Conservation (phyloP, 495 filamentous ascomycete genomes). For the Penicillium fimorum region DNA sequence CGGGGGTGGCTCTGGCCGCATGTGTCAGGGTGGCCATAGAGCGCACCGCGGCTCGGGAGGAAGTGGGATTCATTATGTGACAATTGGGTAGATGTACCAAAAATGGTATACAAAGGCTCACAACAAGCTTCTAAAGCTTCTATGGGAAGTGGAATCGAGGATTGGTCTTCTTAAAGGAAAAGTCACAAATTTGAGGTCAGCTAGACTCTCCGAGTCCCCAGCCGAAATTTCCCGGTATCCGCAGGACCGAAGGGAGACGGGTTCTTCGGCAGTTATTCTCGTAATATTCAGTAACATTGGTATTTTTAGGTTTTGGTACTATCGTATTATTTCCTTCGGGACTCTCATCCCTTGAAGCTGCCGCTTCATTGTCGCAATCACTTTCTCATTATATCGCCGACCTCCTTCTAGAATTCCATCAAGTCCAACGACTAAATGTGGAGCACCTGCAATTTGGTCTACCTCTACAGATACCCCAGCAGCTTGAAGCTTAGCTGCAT, state of each 20-base stretch:
- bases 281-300: constrained; percentile 7
- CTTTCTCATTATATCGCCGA: constrained; percentile 27
- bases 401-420: constrained; percentile 37
- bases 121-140: constrained; percentile 6
- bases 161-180: constrained; percentile 17
- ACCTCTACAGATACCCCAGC: constrained; percentile 38
- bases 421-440: constrained; percentile 36
- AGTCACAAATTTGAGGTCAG: constrained; percentile 20
- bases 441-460: constrained; percentile 30
- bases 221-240: constrained; percentile 47
- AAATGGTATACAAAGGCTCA: constrained; percentile 12
- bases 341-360: constrained; percentile 22
- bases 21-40: constrained; percentile 44
- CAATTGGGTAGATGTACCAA: constrained; percentile 6
- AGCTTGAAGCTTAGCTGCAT: constrained; percentile 41
- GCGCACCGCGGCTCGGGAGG: constrained; percentile 47
- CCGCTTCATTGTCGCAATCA: constrained; percentile 30
- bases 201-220: constrained; percentile 20
- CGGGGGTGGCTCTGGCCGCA: constrained; percentile 42
- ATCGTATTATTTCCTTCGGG: constrained; percentile 16
- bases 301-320: constrained; percentile 6
- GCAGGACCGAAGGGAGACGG: constrained; percentile 21
- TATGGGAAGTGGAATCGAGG: constrained; percentile 7
- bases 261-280: constrained; percentile 2
- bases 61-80: constrained; percentile 28